These are phyloP conservation scores for Craspedostauros australis DNA, from an alignment of 108 stramenopile genomes.

Conservation along the genomic window DNA sequence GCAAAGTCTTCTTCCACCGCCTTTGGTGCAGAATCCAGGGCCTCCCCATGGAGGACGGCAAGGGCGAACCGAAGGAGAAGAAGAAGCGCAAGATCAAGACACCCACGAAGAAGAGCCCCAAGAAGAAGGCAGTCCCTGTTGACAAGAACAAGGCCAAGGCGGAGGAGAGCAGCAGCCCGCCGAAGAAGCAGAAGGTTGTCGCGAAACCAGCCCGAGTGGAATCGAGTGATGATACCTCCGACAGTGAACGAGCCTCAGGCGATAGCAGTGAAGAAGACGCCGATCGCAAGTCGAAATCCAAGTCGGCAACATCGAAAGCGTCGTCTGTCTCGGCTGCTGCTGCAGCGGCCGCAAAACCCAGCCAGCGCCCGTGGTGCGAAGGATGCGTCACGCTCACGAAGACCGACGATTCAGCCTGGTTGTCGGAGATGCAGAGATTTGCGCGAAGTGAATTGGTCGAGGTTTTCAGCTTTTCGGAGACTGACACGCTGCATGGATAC, in stretches of 20 bases:
- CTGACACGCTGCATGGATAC: constrained; percentile 48
- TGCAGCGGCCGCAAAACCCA: too few species aligned
- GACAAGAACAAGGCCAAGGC: background rate
- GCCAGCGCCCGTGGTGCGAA: constrained; percentile 27
- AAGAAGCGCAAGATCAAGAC: constrained; percentile 34
- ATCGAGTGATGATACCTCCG: constrained; percentile 32
- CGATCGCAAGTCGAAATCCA: constrained; percentile 11
- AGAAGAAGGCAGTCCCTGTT: constrained; percentile 18
- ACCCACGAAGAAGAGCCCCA: constrained; percentile 11
- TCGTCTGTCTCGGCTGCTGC: too few species aligned
- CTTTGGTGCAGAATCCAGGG: constrained; percentile 84
- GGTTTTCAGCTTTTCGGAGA: constrained; percentile 55
- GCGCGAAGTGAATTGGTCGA: constrained; percentile 71
- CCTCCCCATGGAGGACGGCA: constrained; percentile 44
- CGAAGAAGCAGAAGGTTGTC: too few species aligned
- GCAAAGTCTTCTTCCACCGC: constrained; percentile 87
- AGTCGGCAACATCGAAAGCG: constrained; percentile 27
- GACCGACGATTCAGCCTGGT: constrained; percentile 69
- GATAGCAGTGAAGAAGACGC: constrained; percentile 22
- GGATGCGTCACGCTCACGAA: constrained; percentile 68
- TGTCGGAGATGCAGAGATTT: constrained; percentile 76
- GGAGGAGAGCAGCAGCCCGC: constrained; percentile 21
- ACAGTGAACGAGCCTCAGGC: constrained; percentile 18
- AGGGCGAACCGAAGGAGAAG: constrained; percentile 25
- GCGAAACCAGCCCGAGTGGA: too few species aligned